Evolutionary conservation across 805 yeast genomes (phyloP).

Genomic region (Jamesozyma lodderae): DNA sequence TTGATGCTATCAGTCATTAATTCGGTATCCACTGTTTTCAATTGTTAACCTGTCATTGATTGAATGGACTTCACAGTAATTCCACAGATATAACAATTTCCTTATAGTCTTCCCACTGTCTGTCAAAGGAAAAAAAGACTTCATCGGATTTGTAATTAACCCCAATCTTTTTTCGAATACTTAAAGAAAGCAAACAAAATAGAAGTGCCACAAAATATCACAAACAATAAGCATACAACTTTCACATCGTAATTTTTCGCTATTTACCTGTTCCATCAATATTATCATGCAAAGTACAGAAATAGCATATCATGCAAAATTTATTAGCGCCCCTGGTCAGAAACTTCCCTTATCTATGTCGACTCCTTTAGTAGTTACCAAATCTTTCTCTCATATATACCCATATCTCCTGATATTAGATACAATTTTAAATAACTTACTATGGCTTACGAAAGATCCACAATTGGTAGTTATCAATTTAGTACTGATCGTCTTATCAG

Average conservation of each 20-base stretch:
- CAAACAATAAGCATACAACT: too few species aligned
- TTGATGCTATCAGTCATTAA: too few species aligned
- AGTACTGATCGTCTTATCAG: slow-evolving; percentile 10
- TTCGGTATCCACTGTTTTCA: too few species aligned
- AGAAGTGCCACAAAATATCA: too few species aligned
- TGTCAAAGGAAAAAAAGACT: too few species aligned
- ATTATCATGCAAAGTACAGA: not conserved
- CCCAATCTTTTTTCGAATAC: too few species aligned
- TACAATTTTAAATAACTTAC: slow-evolving; percentile 16
- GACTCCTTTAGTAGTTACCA: slow-evolving; percentile 17
- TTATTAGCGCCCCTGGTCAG: slow-evolving; percentile 16
- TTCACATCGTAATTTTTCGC: not conserved
- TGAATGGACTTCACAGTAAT: too few species aligned
- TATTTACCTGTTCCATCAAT: not conserved
- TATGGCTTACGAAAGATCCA: slow-evolving; percentile 25
- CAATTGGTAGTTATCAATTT: slow-evolving; percentile 23
- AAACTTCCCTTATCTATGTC: slow-evolving; percentile 15
- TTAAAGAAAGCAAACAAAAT: too few species aligned
- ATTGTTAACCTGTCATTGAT: too few species aligned
- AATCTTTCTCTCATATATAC: slow-evolving; percentile 19
- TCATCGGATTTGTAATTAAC: too few species aligned
- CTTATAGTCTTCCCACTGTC: too few species aligned
- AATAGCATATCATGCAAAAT: slow-evolving; percentile 8
- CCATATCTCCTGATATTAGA: slow-evolving; percentile 24
- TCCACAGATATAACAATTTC: too few species aligned